Conservation (phyloP, 345 rosid genomes). For the Dovyalis caffra region DNA sequence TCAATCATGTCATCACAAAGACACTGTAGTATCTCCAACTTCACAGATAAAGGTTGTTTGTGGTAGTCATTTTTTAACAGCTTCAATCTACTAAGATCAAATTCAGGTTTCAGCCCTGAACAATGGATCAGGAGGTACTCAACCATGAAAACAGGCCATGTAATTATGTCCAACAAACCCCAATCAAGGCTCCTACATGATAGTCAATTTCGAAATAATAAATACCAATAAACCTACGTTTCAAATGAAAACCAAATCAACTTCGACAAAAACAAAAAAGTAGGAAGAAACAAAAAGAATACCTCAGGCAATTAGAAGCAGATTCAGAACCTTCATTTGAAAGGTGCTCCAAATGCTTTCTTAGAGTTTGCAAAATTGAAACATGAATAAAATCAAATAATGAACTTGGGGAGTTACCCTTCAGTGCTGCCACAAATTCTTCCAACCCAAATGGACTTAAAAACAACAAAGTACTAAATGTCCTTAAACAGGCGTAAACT, state of each 20-base stretch:
- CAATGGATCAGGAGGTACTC: conserved; percentile 73
- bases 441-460: conserved; percentile 92
- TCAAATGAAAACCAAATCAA: conserved; percentile 3
- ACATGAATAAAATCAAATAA: conserved; percentile 83
- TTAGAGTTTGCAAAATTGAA: conserved; percentile 68
- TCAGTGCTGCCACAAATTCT: conserved; percentile 75
- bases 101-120: conserved; percentile 45
- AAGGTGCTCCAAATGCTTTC: conserved; percentile 72
- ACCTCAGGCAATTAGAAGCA: conserved; percentile 92
- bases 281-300: conserved; percentile 24
- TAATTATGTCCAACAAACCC: conserved; percentile 71
- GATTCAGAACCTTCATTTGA: conserved; percentile 72
- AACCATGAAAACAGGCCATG: conserved; percentile 84
- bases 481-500: conserved; percentile 77
- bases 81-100: conserved; percentile 57
- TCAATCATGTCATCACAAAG: conserved; percentile 83
- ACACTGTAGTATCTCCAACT: conserved; percentile 67
- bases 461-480: conserved; percentile 78
- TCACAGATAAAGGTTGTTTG: conserved; percentile 62
- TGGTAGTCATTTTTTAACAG: conserved; percentile 64
- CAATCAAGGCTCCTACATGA: conserved; percentile 87
- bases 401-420: conserved; percentile 47
- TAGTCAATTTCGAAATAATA: conserved; percentile 25
- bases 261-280: background rate
- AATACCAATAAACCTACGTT: conserved; percentile 16